Conservation (phyloP, 768 basidiomycete species). For the Pleurotus citrinopileatus region DNA sequence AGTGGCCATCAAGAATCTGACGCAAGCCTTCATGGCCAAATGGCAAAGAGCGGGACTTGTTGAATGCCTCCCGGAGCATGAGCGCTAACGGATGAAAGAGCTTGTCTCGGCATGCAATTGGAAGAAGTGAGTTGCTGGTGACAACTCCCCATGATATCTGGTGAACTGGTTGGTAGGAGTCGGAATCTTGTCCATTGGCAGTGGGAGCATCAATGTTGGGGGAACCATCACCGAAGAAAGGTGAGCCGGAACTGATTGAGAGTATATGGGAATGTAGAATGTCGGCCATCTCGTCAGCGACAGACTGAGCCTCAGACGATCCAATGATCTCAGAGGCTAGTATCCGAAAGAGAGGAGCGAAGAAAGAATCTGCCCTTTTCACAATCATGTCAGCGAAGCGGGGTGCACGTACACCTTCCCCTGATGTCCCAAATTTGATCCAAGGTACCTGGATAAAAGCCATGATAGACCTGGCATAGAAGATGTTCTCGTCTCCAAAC, state of each 20-base stretch:
- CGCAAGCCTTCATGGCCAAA: neutral
- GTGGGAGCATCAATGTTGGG: neutral
- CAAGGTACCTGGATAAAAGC: neutral
- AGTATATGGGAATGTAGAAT: neutral
- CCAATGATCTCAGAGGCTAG: neutral
- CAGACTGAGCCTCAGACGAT: neutral
- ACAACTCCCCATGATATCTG: neutral
- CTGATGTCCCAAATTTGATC: neutral
- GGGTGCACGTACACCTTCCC: neutral
- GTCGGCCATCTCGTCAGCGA: neutral
- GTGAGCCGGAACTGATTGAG: neutral
- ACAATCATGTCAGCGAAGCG: neutral
- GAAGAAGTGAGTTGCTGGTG: neutral
- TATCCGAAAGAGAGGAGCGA: neutral
- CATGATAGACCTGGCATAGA: neutral
- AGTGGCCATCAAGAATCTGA: neutral
- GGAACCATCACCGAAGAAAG: neutral
- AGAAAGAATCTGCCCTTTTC: neutral
- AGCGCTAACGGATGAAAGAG: neutral
- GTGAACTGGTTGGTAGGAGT: neutral
- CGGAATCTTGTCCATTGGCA: neutral
- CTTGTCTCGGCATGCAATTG: neutral
- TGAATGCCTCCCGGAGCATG: neutral
- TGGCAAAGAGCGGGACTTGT: neutral
- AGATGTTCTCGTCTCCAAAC: neutral